These are phyloP conservation scores for Rhodotorula mucilaginosa DNA, from an alignment of 1,284 basidiomycete species.

Conservation along the genomic window DNA sequence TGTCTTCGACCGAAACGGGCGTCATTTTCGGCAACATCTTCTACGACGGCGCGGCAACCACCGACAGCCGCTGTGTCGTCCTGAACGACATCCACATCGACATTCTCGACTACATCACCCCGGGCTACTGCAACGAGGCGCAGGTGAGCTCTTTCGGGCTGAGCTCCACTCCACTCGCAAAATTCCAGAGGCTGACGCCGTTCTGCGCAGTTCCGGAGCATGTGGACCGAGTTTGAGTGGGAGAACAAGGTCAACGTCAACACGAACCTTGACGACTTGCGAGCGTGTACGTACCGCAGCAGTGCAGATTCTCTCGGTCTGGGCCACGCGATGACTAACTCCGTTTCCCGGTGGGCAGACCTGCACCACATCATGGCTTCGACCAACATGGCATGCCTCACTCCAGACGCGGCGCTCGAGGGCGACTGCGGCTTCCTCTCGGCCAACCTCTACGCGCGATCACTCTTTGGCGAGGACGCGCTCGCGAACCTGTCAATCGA, in stretches of 20 bases:
- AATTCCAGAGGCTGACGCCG: not conserved
- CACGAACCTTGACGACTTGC: slow-evolving; percentile 59
- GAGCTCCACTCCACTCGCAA: not conserved
- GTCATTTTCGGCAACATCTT: slow-evolving; percentile 98
- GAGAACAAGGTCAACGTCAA: slow-evolving; percentile 95
- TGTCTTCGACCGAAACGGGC: slow-evolving; percentile 94
- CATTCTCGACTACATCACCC: slow-evolving; percentile 99
- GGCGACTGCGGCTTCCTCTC: slow-evolving; percentile 77
- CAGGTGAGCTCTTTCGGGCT: slow-evolving; percentile 61
- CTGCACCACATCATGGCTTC: slow-evolving; percentile 85
- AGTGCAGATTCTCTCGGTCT: not conserved
- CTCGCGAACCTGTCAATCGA: slow-evolving; percentile 95
- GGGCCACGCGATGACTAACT: not conserved
- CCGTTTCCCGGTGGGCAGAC: slow-evolving; percentile 48
- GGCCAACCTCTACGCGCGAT: slow-evolving; percentile 89
- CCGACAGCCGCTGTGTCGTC: slow-evolving; percentile 66
- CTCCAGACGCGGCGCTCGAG: slow-evolving; percentile 77
- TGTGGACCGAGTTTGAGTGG: slow-evolving; percentile 99
- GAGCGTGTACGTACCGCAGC: slow-evolving; percentile 30
- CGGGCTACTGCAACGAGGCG: slow-evolving; percentile 90
- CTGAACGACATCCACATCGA: slow-evolving; percentile 98
- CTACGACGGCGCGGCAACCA: slow-evolving; percentile 80
- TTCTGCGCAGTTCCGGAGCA: slow-evolving; percentile 72
- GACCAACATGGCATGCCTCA: slow-evolving; percentile 96
- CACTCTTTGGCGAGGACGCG: slow-evolving; percentile 92